A percentile compares a stretch with the other conserved stretches of the same genome.
Evolutionary conservation across 106 monocot genomes (phyloP).

Genomic region (Dendrobium huoshanense): DNA sequence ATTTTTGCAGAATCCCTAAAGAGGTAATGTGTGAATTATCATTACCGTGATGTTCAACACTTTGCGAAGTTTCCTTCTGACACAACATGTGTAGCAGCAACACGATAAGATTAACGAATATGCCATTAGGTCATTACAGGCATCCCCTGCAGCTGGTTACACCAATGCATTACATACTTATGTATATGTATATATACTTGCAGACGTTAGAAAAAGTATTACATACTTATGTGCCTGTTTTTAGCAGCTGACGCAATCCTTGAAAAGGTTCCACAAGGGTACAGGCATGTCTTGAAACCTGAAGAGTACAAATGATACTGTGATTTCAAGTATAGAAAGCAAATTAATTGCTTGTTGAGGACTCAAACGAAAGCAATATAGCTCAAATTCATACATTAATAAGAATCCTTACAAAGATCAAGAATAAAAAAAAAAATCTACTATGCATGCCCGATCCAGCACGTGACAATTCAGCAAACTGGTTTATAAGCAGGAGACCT

Average conservation of each 20-base stretch:
- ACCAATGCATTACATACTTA: neutral
- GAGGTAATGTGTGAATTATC: neutral
- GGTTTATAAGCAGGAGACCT: neutral
- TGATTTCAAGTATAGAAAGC: neutral
- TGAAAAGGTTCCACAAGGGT: constrained; percentile 76
- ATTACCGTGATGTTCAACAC: constrained; percentile 49
- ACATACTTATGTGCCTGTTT: constrained; percentile 59
- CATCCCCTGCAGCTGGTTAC: constrained; percentile 64
- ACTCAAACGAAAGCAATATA: neutral
- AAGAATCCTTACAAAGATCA: neutral
- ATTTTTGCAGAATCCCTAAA: neutral
- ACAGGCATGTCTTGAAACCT: constrained; percentile 75
- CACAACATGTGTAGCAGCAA: constrained; percentile 91
- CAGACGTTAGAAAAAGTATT: neutral
- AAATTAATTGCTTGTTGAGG: neutral
- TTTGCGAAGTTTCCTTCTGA: constrained; percentile 69
- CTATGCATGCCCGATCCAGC: neutral
- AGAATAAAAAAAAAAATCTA: neutral
- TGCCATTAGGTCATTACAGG: constrained; percentile 89
- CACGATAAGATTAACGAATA: constrained; percentile 83
- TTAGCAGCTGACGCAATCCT: constrained; percentile 62
- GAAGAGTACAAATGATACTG: constrained; percentile 10
- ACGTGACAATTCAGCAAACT: neutral
- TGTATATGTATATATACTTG: neutral
- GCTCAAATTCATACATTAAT: neutral